Evolutionary conservation across 2,329 filamentous ascomycete species (phyloP).

Genomic region (Zymoseptoria passerinii): DNA sequence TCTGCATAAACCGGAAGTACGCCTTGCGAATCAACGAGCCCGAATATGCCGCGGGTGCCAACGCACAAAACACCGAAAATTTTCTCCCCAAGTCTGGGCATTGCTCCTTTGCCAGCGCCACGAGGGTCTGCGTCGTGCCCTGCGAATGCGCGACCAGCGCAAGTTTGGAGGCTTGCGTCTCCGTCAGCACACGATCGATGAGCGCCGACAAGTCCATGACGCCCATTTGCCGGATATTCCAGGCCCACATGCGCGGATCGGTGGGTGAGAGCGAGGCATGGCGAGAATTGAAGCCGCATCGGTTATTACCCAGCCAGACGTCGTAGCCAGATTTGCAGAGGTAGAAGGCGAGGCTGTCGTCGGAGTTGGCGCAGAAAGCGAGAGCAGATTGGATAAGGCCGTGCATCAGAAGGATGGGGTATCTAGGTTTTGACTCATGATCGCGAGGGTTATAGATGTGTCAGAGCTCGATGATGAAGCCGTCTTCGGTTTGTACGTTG

Average conservation of each 20-base stretch:
- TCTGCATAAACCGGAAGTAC: constrained; percentile 85
- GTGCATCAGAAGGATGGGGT: constrained; percentile 80
- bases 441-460: constrained; percentile 81
- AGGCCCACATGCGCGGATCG: constrained; percentile 91
- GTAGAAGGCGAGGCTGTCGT: constrained; percentile 82
- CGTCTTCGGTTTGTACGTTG: constrained; percentile 85
- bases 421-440: constrained; percentile 51
- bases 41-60: constrained; percentile 85
- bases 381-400: constrained; percentile 81
- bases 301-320: constrained; percentile 91
- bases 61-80: constrained; percentile 80
- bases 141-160: constrained; percentile 83
- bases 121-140: constrained; percentile 80
- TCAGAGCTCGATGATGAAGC: constrained; percentile 82
- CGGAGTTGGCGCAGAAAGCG: constrained; percentile 83
- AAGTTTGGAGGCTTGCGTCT: constrained; percentile 76
- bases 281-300: constrained; percentile 73
- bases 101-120: constrained; percentile 83
- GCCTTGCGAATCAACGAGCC: constrained; percentile 77
- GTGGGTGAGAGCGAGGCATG: constrained; percentile 61
- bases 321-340: constrained; percentile 88
- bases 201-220: constrained; percentile 79
- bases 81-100: constrained; percentile 74
- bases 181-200: constrained; percentile 65
- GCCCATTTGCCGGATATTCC: constrained; percentile 93